A percentile compares a stretch with the other conserved stretches of the same genome.
Evolutionary conservation across 768 basidiomycete species (phyloP).

Genomic region (Tulasnella sp.): DNA sequence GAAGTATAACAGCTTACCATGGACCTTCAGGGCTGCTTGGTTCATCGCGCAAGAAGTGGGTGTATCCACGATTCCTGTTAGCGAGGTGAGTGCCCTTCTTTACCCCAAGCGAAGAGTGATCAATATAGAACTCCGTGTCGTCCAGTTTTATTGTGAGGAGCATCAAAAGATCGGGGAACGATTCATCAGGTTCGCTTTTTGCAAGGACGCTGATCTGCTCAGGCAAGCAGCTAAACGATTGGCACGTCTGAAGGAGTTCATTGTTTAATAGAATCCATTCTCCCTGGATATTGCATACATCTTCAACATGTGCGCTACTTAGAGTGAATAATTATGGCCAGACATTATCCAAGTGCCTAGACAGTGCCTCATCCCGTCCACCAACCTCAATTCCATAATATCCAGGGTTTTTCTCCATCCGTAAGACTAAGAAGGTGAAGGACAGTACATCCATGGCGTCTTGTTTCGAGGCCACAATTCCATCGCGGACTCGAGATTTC

Average conservation of each 20-base stretch:
- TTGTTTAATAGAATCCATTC: constrained; percentile 19
- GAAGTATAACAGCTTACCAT: constrained; percentile 1
- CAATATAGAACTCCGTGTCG: constrained; percentile 3
- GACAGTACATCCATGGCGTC: constrained; percentile 64
- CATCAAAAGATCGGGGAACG: constrained; percentile 77
- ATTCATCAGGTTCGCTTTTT: constrained; percentile 84
- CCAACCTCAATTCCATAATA: constrained; percentile 55
- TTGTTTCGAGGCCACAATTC: constrained; percentile 39
- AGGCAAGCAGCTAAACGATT: constrained; percentile 72
- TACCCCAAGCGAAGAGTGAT: not conserved
- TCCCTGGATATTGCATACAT: not conserved
- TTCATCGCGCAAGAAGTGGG: constrained; percentile 84
- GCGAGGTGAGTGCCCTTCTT: constrained; percentile 52
- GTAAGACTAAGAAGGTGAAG: constrained; percentile 64
- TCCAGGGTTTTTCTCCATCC: constrained; percentile 64
- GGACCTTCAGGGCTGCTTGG: constrained; percentile 64
- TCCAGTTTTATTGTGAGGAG: constrained; percentile 81
- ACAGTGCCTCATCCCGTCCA: constrained; percentile 44
- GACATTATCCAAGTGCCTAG: constrained; percentile 51
- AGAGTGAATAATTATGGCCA: constrained; percentile 14
- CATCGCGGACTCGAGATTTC: constrained; percentile 21
- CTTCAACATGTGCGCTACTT: not conserved
- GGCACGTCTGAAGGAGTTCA: constrained; percentile 55
- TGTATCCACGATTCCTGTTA: constrained; percentile 87
- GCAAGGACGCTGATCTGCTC: constrained; percentile 85